Conservation (phyloP, 176 grass and related monocot genomes). For the Musa acuminata region DNA sequence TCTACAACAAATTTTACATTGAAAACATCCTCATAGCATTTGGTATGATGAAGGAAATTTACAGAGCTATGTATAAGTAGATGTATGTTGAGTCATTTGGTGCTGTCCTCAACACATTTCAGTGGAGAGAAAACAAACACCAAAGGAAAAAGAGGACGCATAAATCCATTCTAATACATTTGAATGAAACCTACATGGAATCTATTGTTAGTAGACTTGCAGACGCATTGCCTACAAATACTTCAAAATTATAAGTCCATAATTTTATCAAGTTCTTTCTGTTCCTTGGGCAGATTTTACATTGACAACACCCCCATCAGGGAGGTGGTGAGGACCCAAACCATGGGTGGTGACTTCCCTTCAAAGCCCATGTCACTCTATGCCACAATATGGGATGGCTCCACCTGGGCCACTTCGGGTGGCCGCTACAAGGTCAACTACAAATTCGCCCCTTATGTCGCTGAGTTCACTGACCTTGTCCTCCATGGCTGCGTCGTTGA, state of each 20-base stretch:
- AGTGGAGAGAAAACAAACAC: no score
- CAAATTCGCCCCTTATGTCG: conserved; percentile 79
- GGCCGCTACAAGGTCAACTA: conserved; percentile 94
- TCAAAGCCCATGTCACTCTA: conserved; percentile 85
- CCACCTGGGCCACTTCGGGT: conserved; percentile 79
- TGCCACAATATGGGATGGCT: conserved; percentile 97
- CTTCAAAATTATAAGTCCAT: not conserved
- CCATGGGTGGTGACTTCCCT: conserved; percentile 60
- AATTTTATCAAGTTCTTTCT: not conserved
- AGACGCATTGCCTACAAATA: not conserved
- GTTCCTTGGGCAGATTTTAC: conserved; percentile 53
- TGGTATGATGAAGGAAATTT: no score
- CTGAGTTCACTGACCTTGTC: conserved; percentile 75
- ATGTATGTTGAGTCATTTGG: no score
- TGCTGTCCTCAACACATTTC: no score
- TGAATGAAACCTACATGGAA: no score
- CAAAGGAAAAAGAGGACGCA: no score
- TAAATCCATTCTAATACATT: no score
- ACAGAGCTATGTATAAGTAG: no score
- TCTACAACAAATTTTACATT: no score
- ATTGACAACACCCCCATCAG: conserved; percentile 68
- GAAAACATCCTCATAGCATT: no score
- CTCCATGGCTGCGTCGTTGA: conserved; percentile 35
- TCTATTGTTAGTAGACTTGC: not conserved
- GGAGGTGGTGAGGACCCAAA: conserved; percentile 47